Percentiles rank a stretch among this genome's conserved stretches.
Conservation (phyloP, 495 filamentous ascomycete species). For the Margaritispora aquatica region DNA sequence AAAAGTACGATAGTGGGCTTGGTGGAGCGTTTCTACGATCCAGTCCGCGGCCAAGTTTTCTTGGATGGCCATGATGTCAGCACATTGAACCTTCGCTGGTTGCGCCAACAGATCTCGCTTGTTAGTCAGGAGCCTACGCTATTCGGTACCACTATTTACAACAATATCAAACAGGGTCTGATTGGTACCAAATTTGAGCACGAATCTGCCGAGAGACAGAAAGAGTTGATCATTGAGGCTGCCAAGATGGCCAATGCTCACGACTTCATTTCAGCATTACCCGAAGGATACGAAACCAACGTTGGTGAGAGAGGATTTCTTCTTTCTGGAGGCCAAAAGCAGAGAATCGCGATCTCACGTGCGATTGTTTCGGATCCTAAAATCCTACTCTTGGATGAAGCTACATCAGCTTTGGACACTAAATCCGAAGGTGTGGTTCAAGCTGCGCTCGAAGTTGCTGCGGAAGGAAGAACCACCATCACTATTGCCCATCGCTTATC, state of each 20-base stretch:
- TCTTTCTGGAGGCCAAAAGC: conserved; percentile 91
- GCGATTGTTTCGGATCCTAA: conserved; percentile 94
- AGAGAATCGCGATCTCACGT: conserved; percentile 80
- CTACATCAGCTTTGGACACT: conserved; percentile 91
- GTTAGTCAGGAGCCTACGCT: conserved; percentile 80
- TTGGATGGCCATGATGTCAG: conserved; percentile 82
- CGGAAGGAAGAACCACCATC: conserved; percentile 90
- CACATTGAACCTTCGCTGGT: conserved; percentile 80
- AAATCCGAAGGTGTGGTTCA: conserved; percentile 94
- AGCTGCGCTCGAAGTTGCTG: conserved; percentile 80
- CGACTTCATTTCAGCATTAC: conserved; percentile 78
- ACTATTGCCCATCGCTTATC: conserved; percentile 92
- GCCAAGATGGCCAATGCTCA: conserved; percentile 90
- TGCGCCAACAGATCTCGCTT: conserved; percentile 84
- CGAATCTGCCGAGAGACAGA: conserved; percentile 55
- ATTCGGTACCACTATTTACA: conserved; percentile 79
- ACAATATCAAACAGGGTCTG: conserved; percentile 82
- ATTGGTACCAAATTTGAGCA: conserved; percentile 77
- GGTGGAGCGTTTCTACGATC: conserved; percentile 89
- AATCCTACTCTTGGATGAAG: conserved; percentile 90
- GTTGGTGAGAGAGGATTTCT: conserved; percentile 94
- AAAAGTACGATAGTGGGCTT: conserved; percentile 92
- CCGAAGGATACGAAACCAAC: conserved; percentile 87
- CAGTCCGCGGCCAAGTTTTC: conserved; percentile 69
- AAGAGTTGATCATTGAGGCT: conserved; percentile 67